phyloP scores from a whole-genome alignment of 495 filamentous ascomycete genomes.

The Letharia columbiana region DNA sequence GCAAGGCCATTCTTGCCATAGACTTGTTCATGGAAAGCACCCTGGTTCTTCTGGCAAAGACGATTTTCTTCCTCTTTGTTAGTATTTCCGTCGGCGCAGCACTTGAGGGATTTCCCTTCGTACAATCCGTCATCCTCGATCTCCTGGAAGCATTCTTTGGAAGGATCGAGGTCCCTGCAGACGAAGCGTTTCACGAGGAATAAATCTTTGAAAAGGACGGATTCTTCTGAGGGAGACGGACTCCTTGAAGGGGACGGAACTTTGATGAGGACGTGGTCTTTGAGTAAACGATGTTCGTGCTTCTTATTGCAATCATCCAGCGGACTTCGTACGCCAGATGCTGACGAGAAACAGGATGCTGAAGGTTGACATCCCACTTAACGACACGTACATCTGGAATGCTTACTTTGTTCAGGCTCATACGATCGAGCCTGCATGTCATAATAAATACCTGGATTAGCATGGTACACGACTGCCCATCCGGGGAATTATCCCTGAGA shows the following conservation, averaged over 20 bases:
- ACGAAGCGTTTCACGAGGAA: neutral
- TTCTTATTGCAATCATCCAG: neutral
- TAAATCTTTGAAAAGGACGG: neutral
- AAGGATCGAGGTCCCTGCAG: neutral
- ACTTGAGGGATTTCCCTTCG: neutral
- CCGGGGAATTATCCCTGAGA: neutral
- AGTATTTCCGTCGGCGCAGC: neutral
- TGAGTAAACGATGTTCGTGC: neutral
- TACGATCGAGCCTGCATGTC: neutral
- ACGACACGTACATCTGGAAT: neutral
- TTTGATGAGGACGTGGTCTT: neutral
- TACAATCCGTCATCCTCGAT: neutral
- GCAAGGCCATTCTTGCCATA: neutral
- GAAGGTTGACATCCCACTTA: neutral
- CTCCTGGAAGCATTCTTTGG: neutral
- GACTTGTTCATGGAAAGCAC: neutral
- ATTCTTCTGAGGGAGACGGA: neutral
- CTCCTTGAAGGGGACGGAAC: neutral
- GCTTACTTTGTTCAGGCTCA: neutral
- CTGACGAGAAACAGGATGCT: neutral
- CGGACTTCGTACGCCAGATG: neutral
- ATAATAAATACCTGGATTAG: neutral
- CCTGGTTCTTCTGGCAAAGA: neutral
- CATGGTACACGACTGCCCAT: neutral
- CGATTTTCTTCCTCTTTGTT: neutral